Base-by-base conservation (phyloP, 805 yeast species). In the Suhomyces sp. region DNA sequence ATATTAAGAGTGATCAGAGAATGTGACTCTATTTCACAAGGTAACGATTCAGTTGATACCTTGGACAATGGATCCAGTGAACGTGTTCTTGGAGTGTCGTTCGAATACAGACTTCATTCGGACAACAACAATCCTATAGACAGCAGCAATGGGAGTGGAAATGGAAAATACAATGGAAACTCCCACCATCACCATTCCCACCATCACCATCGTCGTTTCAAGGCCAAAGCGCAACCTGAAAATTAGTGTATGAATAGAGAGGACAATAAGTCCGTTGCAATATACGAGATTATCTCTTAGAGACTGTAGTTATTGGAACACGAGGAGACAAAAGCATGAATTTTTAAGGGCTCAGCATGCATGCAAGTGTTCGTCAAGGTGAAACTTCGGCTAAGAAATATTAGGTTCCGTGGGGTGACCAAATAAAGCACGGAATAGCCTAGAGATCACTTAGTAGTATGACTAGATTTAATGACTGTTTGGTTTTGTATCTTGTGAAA, bases 61-160 rank as follows among this genome's bases (percentile, higher is more conserved):
- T 39, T 54, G 19, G 68, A 63, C 43, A 39, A 54, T 10, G 68
- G 65, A 4, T 53, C 64, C 16, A 63, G 53, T 30, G 71, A 68
- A 35, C 48, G 76, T 28, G 72, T 71, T 7, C 55, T 56, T 25
- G 76, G 76, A 1, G 73, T 72, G 5, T 53, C 64, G 9, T 68
- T 68, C 36, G 75, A 70, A 43, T 73, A 73, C 47, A 58, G 74
- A 39, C 57, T 72, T 28, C 77, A 73, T 47, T 53, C 68, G 14
- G 76, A 70, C 38, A 54, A 48, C 39, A 45, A 38, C 36, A 42
- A 27, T 19, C 53, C 48, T 3, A 24, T 32, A 15, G 38, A 27
- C 11, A 12, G 28, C 12, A 24, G 17, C 26, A 32, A 25, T 28
- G 25, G 38, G 16, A 22, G 16, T 11, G 29, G 37, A 16, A 18